Conservation (phyloP, 148 eudicot genomes). For the Gaultheria prostrata region DNA sequence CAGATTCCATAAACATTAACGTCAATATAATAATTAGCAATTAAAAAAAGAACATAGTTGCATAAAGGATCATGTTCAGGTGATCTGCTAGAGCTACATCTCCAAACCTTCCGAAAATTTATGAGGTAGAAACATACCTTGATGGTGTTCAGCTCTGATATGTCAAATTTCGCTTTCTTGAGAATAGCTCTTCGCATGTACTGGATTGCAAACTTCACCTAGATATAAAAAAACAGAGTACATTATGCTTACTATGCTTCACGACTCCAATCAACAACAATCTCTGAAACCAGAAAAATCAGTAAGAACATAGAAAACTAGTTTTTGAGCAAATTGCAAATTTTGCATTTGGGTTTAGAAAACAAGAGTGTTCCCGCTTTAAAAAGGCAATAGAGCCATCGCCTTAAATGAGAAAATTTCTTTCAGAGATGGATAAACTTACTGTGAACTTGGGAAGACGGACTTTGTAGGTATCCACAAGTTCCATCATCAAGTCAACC, state of each 20-base stretch:
- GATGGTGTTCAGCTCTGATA: conserved; percentile 73
- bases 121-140: conserved; percentile 47
- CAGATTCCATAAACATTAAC: too few relatives aligned
- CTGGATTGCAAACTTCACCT: conserved; percentile 98
- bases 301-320: background rate
- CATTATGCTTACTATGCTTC: background rate
- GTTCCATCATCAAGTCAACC: conserved; percentile 99
- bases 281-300: background rate
- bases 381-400: background rate
- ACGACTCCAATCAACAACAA: background rate
- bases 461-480: conserved; percentile 92
- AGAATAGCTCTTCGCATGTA: conserved; percentile 89
- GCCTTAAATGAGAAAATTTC: background rate
- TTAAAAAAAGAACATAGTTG: background rate
- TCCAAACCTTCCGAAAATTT: background rate
- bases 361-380: background rate
- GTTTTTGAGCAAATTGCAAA: background rate
- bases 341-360: background rate
- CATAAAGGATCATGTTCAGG: conserved; percentile 10
- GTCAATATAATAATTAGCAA: background rate
- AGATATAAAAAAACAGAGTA: conserved; percentile 6
- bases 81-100: background rate
- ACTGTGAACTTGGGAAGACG: conserved; percentile 96
- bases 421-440: conserved; percentile 27
- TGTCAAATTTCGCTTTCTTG: conserved; percentile 97